Conservation (phyloP, 306 rosid genomes). For the Lotus japonicus region DNA sequence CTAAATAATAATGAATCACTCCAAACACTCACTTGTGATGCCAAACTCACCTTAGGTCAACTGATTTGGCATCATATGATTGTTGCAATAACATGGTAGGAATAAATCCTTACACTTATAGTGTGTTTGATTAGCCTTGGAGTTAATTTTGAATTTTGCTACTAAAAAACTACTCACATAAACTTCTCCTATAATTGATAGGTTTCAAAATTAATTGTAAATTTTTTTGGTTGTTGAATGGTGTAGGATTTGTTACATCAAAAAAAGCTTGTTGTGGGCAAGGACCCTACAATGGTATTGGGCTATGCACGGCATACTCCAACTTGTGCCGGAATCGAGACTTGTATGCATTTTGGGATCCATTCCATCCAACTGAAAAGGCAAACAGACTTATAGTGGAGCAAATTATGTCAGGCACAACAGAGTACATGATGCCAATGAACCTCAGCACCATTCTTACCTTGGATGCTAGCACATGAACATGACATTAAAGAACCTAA, state of each 20-base stretch:
- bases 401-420: conserved; percentile 43
- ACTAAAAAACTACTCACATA: too few relatives aligned
- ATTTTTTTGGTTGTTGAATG: not conserved
- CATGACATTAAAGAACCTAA: not conserved
- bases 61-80: too few relatives aligned
- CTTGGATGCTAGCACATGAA: conserved; percentile 27
- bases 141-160: too few relatives aligned
- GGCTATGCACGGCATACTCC: conserved; percentile 45
- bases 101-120: too few relatives aligned
- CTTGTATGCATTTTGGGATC: conserved; percentile 57
- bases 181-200: too few relatives aligned
- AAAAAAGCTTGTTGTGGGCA: conserved; percentile 75
- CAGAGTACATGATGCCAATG: conserved; percentile 54
- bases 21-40: too few relatives aligned
- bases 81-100: too few relatives aligned
- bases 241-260: conserved; percentile 48
- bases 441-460: conserved; percentile 59
- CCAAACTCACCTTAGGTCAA: too few relatives aligned
- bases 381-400: conserved; percentile 50
- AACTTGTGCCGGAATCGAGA: conserved; percentile 54
- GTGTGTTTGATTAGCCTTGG: too few relatives aligned
- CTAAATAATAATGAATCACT: too few relatives aligned
- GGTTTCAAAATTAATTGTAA: too few relatives aligned
- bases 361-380: conserved; percentile 65
- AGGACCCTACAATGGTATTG: conserved; percentile 76